Base-by-base conservation (phyloP, 2,329 filamentous ascomycete species). In the Botryotinia narcissicola region DNA sequence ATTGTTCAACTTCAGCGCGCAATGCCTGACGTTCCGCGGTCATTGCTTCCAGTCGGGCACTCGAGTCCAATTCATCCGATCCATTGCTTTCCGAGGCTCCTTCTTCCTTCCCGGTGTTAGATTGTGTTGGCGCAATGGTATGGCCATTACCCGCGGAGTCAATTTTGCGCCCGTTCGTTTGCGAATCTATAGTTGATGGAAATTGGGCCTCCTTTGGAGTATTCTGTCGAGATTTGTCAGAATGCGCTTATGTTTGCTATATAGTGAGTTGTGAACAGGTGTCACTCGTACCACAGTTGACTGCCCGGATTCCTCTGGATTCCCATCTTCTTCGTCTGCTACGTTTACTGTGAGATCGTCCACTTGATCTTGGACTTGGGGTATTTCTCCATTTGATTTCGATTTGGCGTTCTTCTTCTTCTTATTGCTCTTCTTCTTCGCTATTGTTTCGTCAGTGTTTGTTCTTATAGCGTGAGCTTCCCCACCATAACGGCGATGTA, bases 1-100 rank as follows among this genome's bases (percentile, higher is more conserved):
- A 85, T 82, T 93, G 88, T 74, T 93, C 93, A 61, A 97, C 93
- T 84, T 98, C 93, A 74, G 87, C 89, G 74, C 92, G 88, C 61
- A 97, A 85, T 68, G 90, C 91, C 81, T 96, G 92, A 73, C 93
- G 89, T 81, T 97, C 94, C 81, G 93, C 89, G 74, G 92, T 90
- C 84, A 97, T 91, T 70, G 91, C 91, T 80, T 95, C 93, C 8
- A 82, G 74, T 74, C 79, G 74, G 62, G 75, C 62, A 66, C 77
- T 81, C 29, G 81, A 69, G 76, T 82, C 80, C 12, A 75, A 75
- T 12, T 76, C 75, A 54, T 79, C 73, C 12, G 78, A 74, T 14
- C 70, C 71, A 70, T 77, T 78, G 44, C 46, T 75, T 35, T 74
- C 76, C 59, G 77, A 75, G 68, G 71, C 42, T 42, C 29, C 70